Evolutionary conservation across 805 yeast genomes (phyloP), one percentile per base, ranked within the genome.

Genomic region (Cyberlindnera veronae): DNA sequence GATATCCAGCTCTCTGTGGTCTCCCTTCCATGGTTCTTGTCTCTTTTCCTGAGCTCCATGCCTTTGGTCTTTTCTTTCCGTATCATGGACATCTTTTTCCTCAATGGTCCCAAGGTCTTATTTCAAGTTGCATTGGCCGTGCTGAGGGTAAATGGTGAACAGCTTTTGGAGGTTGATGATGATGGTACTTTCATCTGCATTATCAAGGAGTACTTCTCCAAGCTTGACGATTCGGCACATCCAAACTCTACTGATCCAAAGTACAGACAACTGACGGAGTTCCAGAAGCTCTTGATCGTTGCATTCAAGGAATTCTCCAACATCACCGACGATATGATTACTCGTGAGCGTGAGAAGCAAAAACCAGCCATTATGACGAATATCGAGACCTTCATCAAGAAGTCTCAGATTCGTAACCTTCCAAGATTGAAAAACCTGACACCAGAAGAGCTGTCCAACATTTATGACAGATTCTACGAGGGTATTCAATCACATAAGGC

Each of bases 111-210:
- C 3, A 81, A 80, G 49, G 83, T 93, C 0, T 66, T 93, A 18
- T 95, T 93, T 59, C 98, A 93, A 63, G 90, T 93, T 7, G 95
- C 96, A 0, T 67, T 93, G 44, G 99, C 97, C 1, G 77, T 93
- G n/a, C 64, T 93, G 35, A 78, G 89, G 49, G 71, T 91, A 19
- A 91, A 90, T 53, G 96, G 96, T 1, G 96, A 89, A 50, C 83
- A 77, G 45, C 67, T 93, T 7, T 62, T 93, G 34, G 70, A 74
- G 41, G 81, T 90, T 10, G 85, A 79, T 48, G 99, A 93, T 64
- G 98, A 93, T 58, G 98, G 98, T 2, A 78, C 83, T 49, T 89
- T 95, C 51, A 84, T 93, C 34, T 83, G 87, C 5, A 77, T 91
- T 23, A 72, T 93, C 45, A 93, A 91, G 57, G 78, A 79, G 19